A percentile compares a stretch with the other conserved stretches of the same genome.
These are phyloP conservation scores for Barbatosphaeria neglecta DNA, from an alignment of 495 filamentous ascomycete genomes.

Conservation along the genomic window DNA sequence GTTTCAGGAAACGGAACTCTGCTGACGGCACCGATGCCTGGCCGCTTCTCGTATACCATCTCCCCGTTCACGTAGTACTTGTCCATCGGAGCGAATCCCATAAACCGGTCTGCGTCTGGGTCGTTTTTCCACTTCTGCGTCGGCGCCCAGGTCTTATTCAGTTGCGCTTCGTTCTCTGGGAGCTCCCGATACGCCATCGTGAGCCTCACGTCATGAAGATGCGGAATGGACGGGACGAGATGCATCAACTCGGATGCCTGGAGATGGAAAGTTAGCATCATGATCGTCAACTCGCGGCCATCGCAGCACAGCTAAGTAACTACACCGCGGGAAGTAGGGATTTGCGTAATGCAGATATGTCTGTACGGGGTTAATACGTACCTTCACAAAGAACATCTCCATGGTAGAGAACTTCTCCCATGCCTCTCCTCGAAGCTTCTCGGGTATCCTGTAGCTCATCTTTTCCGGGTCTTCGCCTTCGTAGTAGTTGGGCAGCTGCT, in stretches of 20 bases:
- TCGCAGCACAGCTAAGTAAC: no score
- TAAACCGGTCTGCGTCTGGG: slow-evolving; percentile 27
- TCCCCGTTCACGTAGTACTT: slow-evolving; percentile 37
- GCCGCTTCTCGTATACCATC: slow-evolving; percentile 28
- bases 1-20: slow-evolving; percentile 33
- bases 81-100: slow-evolving; percentile 29
- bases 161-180: slow-evolving; percentile 27
- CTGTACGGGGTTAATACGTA: no score
- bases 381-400: slow-evolving; percentile 70
- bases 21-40: slow-evolving; percentile 21
- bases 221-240: slow-evolving; percentile 56
- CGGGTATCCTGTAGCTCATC: slow-evolving; percentile 22
- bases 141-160: slow-evolving; percentile 18
- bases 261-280: slow-evolving; percentile 12
- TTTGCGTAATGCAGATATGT: no score
- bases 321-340: no score
- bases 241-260: slow-evolving; percentile 66
- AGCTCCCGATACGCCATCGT: slow-evolving; percentile 41
- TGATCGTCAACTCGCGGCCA: no score
- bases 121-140: slow-evolving; percentile 43
- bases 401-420: slow-evolving; percentile 37
- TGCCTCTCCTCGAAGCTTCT: slow-evolving; percentile 29
- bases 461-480: slow-evolving; percentile 24
- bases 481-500: slow-evolving; percentile 31
- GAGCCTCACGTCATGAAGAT: slow-evolving; percentile 52